These are phyloP conservation scores for Arachis monticola DNA, from an alignment of 331 rosid genomes.

Conservation along the genomic window DNA sequence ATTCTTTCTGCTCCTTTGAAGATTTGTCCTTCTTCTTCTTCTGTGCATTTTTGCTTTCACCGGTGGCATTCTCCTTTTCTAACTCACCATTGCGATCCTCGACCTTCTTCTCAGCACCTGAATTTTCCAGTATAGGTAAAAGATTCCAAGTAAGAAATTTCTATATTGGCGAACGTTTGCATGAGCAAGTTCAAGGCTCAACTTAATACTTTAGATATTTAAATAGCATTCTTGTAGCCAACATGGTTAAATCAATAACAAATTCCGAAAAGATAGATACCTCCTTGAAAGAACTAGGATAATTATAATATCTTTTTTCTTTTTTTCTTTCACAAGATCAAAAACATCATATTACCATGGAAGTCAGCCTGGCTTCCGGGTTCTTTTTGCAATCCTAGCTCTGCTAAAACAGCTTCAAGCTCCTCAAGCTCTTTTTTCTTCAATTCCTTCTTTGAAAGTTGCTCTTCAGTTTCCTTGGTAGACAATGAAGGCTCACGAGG, in stretches of 20 bases:
- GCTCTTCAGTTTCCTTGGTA: conserved; percentile 67
- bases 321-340: neutral
- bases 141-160: neutral
- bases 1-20: conserved; percentile 65
- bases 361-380: conserved; percentile 51
- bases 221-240: neutral
- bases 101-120: conserved; percentile 45
- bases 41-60: conserved; percentile 63
- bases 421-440: conserved; percentile 57
- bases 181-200: neutral
- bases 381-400: conserved; percentile 57
- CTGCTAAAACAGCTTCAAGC: conserved; percentile 77
- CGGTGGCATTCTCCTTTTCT: conserved; percentile 57
- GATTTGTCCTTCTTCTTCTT: conserved; percentile 81
- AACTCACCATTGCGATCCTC: conserved; percentile 46
- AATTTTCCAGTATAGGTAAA: conserved; percentile 1
- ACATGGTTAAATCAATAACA: neutral
- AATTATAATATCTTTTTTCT: neutral
- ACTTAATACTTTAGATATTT: neutral
- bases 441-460: conserved; percentile 75
- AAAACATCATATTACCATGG: conserved; percentile 41
- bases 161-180: neutral
- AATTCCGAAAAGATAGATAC: neutral
- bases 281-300: conserved; percentile 3
- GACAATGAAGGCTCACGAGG: conserved; percentile 44